Percentiles rank a stretch among this genome's conserved stretches.
Evolutionary conservation across 2,329 filamentous ascomycete genomes (phyloP).

Genomic region (Zalaria sp.): DNA sequence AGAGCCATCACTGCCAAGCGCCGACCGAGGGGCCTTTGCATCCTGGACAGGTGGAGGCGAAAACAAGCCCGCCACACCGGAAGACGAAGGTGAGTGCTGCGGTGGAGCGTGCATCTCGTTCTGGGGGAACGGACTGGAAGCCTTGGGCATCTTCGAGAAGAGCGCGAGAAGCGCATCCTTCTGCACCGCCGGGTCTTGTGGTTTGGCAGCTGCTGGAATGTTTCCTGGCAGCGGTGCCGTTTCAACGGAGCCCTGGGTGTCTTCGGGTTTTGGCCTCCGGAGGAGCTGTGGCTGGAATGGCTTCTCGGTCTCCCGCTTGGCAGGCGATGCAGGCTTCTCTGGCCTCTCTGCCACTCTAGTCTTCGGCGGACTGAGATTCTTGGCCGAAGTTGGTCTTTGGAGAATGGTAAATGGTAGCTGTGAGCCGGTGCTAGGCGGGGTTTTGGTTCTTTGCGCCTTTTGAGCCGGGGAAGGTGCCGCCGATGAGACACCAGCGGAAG

Average conservation of each 20-base stretch:
- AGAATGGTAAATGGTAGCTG: slow-evolving; percentile 7
- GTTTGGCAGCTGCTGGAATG: not conserved
- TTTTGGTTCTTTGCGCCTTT: slow-evolving; percentile 6
- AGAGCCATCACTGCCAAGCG: not conserved
- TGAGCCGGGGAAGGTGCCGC: slow-evolving; percentile 3
- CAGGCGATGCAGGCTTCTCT: slow-evolving; percentile 7
- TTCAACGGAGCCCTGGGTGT: not conserved
- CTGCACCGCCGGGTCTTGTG: slow-evolving; percentile 2
- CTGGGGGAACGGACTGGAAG: too few relatives aligned
- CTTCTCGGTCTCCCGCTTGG: slow-evolving; percentile 10
- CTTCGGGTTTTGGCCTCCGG: slow-evolving; percentile 11
- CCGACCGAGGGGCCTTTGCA: too few relatives aligned
- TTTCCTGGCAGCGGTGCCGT: not conserved
- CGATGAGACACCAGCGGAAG: not conserved
- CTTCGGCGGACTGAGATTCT: slow-evolving; percentile 6
- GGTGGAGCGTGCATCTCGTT: not conserved
- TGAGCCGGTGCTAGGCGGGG: not conserved
- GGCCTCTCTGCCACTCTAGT: slow-evolving; percentile 2
- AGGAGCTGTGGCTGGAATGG: slow-evolving; percentile 17
- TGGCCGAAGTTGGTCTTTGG: slow-evolving; percentile 7
- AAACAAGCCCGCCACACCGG: not conserved
- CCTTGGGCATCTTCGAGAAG: slow-evolving; percentile 5
- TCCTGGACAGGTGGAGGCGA: not conserved
- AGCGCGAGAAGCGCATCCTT: slow-evolving; percentile 7
- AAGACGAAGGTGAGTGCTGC: not conserved